Evolutionary conservation across 2,329 filamentous ascomycete species (phyloP).

Genomic region (Aspergillus sp.): DNA sequence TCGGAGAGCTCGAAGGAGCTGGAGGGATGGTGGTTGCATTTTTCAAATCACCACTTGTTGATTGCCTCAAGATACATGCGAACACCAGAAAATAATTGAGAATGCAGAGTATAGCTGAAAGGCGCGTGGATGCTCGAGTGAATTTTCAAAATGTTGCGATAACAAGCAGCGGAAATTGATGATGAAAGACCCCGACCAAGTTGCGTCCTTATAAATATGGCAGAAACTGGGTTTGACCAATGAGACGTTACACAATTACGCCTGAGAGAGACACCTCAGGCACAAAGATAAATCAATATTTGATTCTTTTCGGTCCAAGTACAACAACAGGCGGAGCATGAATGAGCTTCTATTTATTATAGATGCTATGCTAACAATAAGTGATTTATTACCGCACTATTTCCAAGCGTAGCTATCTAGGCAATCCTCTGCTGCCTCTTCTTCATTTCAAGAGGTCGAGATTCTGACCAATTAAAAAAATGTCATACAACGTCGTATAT

Average conservation of each 20-base stretch:
- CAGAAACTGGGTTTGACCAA: neutral
- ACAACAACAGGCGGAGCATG: neutral
- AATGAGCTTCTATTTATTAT: neutral
- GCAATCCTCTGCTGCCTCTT: conserved; percentile 3
- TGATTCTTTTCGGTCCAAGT: neutral
- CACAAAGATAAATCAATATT: too few relatives aligned
- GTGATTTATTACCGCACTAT: conserved; percentile 7
- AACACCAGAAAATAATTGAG: neutral
- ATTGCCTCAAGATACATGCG: neutral
- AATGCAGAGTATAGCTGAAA: neutral
- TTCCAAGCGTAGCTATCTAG: conserved; percentile 17
- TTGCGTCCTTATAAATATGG: neutral
- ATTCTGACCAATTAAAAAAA: conserved; percentile 22
- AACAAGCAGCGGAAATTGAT: neutral
- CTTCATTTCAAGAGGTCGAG: conserved; percentile 8
- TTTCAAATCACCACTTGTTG: neutral
- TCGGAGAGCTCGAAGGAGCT: conserved; percentile 44
- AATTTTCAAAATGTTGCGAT: neutral
- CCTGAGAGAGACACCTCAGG: too few relatives aligned
- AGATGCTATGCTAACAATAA: conserved; percentile 16
- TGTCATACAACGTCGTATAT: conserved; percentile 31
- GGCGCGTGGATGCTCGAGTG: neutral
- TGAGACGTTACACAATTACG: neutral
- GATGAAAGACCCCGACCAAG: neutral
- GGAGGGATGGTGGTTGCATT: conserved; percentile 43